Base-by-base conservation (phyloP, 148 eudicot species). In the Rhododendron mucronatum region DNA sequence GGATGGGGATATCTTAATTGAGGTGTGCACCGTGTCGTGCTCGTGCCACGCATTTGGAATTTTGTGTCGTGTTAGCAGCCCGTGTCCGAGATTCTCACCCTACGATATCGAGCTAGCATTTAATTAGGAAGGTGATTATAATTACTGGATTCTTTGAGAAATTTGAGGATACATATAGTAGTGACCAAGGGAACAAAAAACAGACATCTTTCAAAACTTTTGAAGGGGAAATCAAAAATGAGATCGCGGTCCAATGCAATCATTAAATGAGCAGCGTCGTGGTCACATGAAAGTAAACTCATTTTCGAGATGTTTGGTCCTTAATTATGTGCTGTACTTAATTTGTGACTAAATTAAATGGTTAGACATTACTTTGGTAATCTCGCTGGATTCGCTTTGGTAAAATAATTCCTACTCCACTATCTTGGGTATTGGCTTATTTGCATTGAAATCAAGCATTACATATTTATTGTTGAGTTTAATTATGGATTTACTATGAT, bases 121-220 rank as follows among this genome's bases (percentile, higher is more conserved):
- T 18, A 59, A 55, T 59, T 18, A 20, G 23, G 2, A 15, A 20
- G n/a, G n/a, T 20, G 65, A 20, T 20, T 18, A 16, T 5, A 5
- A 59, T 20, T 20, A 59, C 8, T 13, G 55, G 20, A 15, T 18
- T 18, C n/a, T 59, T 59, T 20, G n/a, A 59, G 1, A 59, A 59
- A 5, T 59, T 59, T 20, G 13, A 21, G 45, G 87, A 61, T 80
- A 13, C 55, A 51, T 48, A 48, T 51, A 55, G 23, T 55, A 16
- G 61, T 55, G 61, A 55, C 44, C 44, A 39, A 55, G 61, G 21
- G 61, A 20, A 18, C 50, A 47, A 84, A 90, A 86, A 90, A 91
- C 93, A 91, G 90, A 91, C 92, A 91, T 91, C 93, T 91, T 86
- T 90, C 86, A 86, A 87, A 84, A 87, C 90, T 82, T 82, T 74